Evolutionary conservation across 345 rosid genomes (phyloP).

Genomic region (Gynandropsis gynandra): DNA sequence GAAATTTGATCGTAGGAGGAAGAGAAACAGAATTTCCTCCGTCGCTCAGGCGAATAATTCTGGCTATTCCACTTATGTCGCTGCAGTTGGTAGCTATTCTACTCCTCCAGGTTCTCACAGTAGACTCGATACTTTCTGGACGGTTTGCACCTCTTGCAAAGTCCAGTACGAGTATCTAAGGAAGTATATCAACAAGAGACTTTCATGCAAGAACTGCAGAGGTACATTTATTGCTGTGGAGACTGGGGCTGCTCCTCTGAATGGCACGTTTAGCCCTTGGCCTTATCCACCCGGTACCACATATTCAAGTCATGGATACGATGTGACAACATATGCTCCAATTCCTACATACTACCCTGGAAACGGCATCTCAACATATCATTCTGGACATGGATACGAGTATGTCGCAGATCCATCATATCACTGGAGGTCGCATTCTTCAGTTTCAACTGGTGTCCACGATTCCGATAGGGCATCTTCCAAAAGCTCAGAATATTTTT

Average conservation of each 20-base stretch:
- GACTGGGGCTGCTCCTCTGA: constrained; percentile 77
- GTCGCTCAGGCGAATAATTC: constrained; percentile 30
- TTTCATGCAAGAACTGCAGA: constrained; percentile 97
- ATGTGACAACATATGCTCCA: constrained; percentile 66
- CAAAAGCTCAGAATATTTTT: too few species aligned
- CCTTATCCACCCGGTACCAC: constrained; percentile 48
- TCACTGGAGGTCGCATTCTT: constrained; percentile 63
- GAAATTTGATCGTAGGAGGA: constrained; percentile 50
- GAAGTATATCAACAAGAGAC: constrained; percentile 91
- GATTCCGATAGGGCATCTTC: constrained; percentile 36
- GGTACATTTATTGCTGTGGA: constrained; percentile 85
- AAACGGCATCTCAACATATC: too few species aligned
- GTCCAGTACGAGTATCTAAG: constrained; percentile 96
- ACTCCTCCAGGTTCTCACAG: constrained; percentile 45
- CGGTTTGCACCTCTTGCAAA: constrained; percentile 96
- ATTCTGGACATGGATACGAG: constrained; percentile 72
- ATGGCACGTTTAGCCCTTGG: constrained; percentile 60
- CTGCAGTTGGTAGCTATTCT: constrained; percentile 43
- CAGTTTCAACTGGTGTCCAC: constrained; percentile 52
- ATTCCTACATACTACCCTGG: constrained; percentile 50
- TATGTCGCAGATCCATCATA: constrained; percentile 63
- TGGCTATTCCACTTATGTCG: constrained; percentile 41
- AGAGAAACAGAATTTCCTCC: constrained; percentile 51
- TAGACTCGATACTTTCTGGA: constrained; percentile 92
- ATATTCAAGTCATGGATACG: constrained; percentile 58